Evolutionary conservation across 2,329 filamentous ascomycete genomes (phyloP), one percentile per base, ranked within the genome.

Genomic region (Ciborinia camelliae): DNA sequence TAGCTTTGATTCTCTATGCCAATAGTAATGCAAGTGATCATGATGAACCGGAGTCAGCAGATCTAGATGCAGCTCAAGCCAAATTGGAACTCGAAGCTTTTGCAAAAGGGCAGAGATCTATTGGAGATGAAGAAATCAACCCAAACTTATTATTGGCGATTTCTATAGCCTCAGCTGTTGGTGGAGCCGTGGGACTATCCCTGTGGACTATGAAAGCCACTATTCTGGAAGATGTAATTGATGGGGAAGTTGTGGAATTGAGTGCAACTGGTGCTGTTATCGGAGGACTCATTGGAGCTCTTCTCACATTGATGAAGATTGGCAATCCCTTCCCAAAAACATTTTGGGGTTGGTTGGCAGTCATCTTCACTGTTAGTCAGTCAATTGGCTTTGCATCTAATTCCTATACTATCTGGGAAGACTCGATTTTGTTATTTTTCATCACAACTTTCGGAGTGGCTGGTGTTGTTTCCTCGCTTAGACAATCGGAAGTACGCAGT

Each of bases 321-420:
- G 69, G 75, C 39, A 82, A 83, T 66, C 74, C 91, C 43, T 71
- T 92, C 12, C 93, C 92, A 0, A 85, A 78, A n/a, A 90, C 86
- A 0, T 79, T 93, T 62, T 99, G 94, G 93, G 90, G 92, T n/a
- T 94, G 91, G 88, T 80, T 96, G 66, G 88, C 91, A 7, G 80
- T 91, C 32, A 75, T 93, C 18, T 92, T 96, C 70, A 92, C 92
- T 0, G 76, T 92, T n/a, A 87, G 90, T 67, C 91, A 97, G 73
- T 96, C 92, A n/a, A 81, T 91, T 60, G 94, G 95, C 9, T 99
- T 98, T 75, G 94, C 94, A 0, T 95, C 95, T 4, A 99, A 99
- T 78, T 99, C 95, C 0, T 99, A 93, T 78, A 98, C 94, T 0
- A 97, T 99, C 70, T 99, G 95, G 93, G 95, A 99, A 79, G 95